A percentile compares a stretch with the other conserved stretches of the same genome.
Conservation (phyloP, 192 early-diverging fungal species). For the Linnemannia schmuckeri region DNA sequence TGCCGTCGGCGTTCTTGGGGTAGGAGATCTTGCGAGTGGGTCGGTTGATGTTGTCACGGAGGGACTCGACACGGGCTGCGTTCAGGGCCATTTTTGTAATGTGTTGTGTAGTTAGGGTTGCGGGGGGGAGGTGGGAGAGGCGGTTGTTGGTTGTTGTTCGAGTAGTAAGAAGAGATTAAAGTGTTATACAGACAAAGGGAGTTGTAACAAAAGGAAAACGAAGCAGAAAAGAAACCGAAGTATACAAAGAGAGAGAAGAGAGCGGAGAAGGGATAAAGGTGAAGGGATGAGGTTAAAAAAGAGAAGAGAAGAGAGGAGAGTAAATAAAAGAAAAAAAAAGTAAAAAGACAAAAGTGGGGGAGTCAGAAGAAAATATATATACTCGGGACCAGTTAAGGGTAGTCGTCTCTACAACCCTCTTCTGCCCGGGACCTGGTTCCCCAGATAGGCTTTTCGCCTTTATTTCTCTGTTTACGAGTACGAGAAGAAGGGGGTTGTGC, state of each 20-base stretch:
- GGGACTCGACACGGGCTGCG: conserved; percentile 60
- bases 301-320: not conserved
- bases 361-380: conserved; percentile 8
- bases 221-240: conserved; percentile 1
- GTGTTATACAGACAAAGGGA: conserved; percentile 2
- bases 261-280: not conserved
- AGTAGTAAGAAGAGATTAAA: not conserved
- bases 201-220: not conserved
- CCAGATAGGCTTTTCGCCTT: not conserved
- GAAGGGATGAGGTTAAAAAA: not conserved
- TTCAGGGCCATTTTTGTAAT: conserved; percentile 41
- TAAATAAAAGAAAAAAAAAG: not conserved
- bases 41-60: conserved; percentile 69
- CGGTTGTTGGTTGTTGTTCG: not conserved
- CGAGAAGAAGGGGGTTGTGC: not conserved
- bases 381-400: not conserved
- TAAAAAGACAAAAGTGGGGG: not conserved
- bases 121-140: not conserved
- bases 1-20: conserved; percentile 77
- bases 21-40: conserved; percentile 82
- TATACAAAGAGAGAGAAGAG: conserved; percentile 4
- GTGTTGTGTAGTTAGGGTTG: conserved; percentile 6
- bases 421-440: not conserved
- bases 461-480: not conserved
- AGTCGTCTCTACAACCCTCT: not conserved